These are phyloP conservation scores for Sphagnum fallax DNA, from an alignment of 228 moss, liverwort and hornwort species.

Conservation along the genomic window DNA sequence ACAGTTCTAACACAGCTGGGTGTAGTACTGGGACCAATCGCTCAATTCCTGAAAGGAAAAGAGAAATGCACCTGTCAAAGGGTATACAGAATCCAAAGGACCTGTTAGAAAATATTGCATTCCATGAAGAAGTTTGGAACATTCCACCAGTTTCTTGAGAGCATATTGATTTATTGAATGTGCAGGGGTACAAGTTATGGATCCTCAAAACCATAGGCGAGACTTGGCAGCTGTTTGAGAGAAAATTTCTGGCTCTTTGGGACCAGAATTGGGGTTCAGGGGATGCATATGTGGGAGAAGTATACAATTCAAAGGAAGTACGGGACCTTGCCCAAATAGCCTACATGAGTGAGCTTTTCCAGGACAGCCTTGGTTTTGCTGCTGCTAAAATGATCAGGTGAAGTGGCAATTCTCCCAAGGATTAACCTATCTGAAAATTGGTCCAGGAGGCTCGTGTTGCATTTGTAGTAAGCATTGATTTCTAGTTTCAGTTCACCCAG, in stretches of 20 bases:
- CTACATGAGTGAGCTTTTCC: constrained; percentile 54
- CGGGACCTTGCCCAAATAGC: constrained; percentile 38
- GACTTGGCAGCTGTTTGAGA: constrained; percentile 58
- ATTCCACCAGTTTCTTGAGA: not conserved
- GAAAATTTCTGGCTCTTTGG: constrained; percentile 60
- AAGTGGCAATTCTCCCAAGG: not conserved
- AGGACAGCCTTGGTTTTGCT: constrained; percentile 76
- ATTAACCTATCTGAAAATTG: not conserved
- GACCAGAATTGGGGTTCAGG: constrained; percentile 53
- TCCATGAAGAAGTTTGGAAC: no score
- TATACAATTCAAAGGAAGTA: constrained; percentile 43
- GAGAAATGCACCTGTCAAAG: no score
- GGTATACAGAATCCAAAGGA: no score
- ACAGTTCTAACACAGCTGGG: not conserved
- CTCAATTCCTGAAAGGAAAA: no score
- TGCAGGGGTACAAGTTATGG: constrained; percentile 78
- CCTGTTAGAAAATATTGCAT: no score
- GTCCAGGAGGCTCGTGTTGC: not conserved
- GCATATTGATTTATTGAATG: not conserved
- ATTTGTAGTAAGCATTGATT: not conserved
- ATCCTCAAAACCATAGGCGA: constrained; percentile 59
- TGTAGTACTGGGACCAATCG: no score
- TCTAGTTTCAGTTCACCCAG: not conserved
- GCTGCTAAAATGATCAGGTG: constrained; percentile 77
- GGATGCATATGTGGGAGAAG: constrained; percentile 69